A percentile compares a stretch with the other conserved stretches of the same genome.
These are phyloP conservation scores for Daldinia childiae DNA, from an alignment of 495 filamentous ascomycete species.

Conservation along the genomic window DNA sequence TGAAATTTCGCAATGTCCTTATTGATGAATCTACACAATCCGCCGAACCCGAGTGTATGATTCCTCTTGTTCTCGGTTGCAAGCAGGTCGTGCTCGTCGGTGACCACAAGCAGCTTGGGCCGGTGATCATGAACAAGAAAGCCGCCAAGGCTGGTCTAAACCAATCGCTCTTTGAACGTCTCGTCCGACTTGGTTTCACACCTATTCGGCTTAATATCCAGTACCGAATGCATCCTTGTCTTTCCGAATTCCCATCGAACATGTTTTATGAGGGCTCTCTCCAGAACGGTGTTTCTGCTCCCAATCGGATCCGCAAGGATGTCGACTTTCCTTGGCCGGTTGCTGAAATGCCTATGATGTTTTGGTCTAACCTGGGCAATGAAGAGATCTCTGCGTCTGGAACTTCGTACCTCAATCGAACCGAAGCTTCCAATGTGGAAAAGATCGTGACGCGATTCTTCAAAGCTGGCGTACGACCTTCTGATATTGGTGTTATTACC, in stretches of 20 bases:
- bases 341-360: slow-evolving; percentile 97
- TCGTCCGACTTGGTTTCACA: slow-evolving; percentile 90
- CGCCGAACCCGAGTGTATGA: slow-evolving; percentile 99
- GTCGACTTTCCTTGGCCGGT: slow-evolving; percentile 99
- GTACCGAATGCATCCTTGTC: slow-evolving; percentile 98
- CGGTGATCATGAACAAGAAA: slow-evolving; percentile 99
- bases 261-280: slow-evolving; percentile 99
- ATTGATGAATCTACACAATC: slow-evolving; percentile 99
- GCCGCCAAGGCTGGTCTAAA: slow-evolving; percentile 97
- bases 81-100: slow-evolving; percentile 98
- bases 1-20: slow-evolving; percentile 97
- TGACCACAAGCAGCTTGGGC: slow-evolving; percentile 97
- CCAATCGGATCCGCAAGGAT: slow-evolving; percentile 86
- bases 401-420: slow-evolving; percentile 97
- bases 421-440: slow-evolving; percentile 95
- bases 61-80: slow-evolving; percentile 94
- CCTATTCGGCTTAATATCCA: slow-evolving; percentile 96
- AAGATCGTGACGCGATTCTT: slow-evolving; percentile 99
- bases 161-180: slow-evolving; percentile 95
- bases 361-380: slow-evolving; percentile 98
- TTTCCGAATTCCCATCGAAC: slow-evolving; percentile 98
- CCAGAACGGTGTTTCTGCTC: slow-evolving; percentile 94
- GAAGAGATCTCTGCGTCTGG: slow-evolving; percentile 98
- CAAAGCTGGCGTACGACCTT: slow-evolving; percentile 95
- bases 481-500: slow-evolving; percentile 96